Conservation (phyloP, 768 basidiomycete species). For the Xerocomellus amylosporus region DNA sequence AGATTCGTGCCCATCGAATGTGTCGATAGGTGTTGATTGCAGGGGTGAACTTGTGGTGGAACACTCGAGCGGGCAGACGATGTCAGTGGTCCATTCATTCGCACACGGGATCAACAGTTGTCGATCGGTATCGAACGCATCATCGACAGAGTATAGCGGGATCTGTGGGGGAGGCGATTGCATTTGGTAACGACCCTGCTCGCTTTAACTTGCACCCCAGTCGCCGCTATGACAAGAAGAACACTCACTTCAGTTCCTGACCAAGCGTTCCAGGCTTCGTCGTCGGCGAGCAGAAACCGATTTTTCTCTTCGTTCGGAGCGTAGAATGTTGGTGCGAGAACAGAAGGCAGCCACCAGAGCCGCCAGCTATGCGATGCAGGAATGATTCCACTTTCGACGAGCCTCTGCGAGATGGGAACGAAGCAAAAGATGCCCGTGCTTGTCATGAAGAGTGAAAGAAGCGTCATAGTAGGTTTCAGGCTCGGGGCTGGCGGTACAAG, state of each 20-base stretch:
- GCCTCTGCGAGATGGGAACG: conserved; percentile 26
- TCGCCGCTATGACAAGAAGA: neutral
- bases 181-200: neutral
- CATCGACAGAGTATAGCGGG: neutral
- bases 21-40: neutral
- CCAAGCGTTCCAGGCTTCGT: neutral
- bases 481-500: neutral
- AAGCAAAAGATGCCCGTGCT: conserved; percentile 28
- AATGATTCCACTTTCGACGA: conserved; percentile 23
- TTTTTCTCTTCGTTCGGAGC: neutral
- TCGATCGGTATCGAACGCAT: neutral
- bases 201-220: neutral
- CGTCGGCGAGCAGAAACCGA: neutral
- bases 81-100: neutral
- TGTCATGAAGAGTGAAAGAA: conserved; percentile 24
- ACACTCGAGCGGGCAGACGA: neutral
- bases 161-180: neutral
- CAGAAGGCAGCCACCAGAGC: neutral
- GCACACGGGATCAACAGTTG: neutral
- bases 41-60: neutral
- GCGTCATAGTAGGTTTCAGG: conserved; percentile 12
- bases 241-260: conserved; percentile 7
- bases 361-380: conserved; percentile 7
- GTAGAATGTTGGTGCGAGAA: neutral
- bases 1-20: conserved; percentile 5